Evolutionary conservation across 345 rosid species (phyloP), one percentile per base, ranked within the genome.

Genomic region (Mangifera indica): DNA sequence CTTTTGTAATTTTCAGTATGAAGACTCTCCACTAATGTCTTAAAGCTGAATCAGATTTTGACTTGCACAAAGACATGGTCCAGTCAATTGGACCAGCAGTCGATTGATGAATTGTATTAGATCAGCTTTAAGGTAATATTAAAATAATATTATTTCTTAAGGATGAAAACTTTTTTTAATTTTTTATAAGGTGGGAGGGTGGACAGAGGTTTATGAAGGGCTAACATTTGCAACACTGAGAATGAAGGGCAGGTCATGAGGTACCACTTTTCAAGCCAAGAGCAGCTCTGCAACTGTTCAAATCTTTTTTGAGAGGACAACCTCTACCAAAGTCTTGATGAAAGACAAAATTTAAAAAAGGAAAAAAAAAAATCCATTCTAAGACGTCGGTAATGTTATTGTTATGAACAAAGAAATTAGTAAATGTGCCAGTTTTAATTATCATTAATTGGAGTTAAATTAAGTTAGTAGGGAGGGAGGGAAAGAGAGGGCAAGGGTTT

Each of bases 191-290:
- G 99, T 95, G 12, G 99, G 93, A 73, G 98, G 98, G 4, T 92
- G 99, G 99, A 95, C 98, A 1, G 99, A 91, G 80, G 96, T 89
- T 2, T 92, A 89, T 29, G 81, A 88, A 66, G 99, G 99, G 74
- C 76, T 92, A 69, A 95, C 98, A 25, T 93, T 96, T 80, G 96
- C 89, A 76, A 91, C 97, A 34, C 97, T 93, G 69, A 87, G 96
- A n/a, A n/a, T n/a, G n/a, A 83, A 98, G 98, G 52, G 99, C 99
- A 9, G 99, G 99, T 2, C 99, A 96, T 80, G 98, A 96, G 76
- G 97, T 96, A 21, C 99, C 97, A 57, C 81, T 96, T 21, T 85
- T 91, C 85, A 96, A 91, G 85, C 98, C 99, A 21, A 83, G 88
- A 74, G 96, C 87, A 34, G 93, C 97, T 48, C 91, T 91, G 58